Evolutionary conservation across 78 protist genomes (phyloP).

Genomic region (Cavenderia fasciculata): DNA sequence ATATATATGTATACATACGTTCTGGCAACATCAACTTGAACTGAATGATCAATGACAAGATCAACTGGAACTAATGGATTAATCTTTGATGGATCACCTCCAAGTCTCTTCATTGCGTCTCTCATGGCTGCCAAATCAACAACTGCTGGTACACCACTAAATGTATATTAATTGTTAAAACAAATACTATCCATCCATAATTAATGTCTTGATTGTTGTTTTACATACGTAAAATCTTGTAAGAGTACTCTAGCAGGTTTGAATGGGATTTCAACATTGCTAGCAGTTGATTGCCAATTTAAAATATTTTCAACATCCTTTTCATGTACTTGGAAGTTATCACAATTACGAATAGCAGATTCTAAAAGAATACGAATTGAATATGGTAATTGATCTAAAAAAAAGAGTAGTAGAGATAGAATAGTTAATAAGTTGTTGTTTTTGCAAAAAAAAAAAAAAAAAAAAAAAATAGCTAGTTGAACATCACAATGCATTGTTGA

Average conservation of each 20-base stretch:
- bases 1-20: background rate
- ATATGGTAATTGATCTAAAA: constrained; percentile 84
- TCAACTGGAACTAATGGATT: constrained; percentile 94
- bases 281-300: constrained; percentile 82
- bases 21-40: constrained; percentile 84
- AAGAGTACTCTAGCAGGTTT: constrained; percentile 90
- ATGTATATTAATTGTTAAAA: background rate
- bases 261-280: constrained; percentile 84
- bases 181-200: background rate
- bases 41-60: constrained; percentile 91
- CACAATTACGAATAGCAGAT: constrained; percentile 89
- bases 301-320: constrained; percentile 84
- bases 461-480: background rate
- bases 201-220: background rate
- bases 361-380: constrained; percentile 92
- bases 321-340: constrained; percentile 77
- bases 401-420: background rate
- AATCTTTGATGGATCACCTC: constrained; percentile 91
- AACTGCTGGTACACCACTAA: constrained; percentile 92
- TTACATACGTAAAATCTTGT: constrained; percentile 83
- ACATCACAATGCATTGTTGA: background rate
- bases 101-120: constrained; percentile 86
- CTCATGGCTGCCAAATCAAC: constrained; percentile 92
- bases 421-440: background rate
- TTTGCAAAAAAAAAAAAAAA: background rate